Evolutionary conservation across 805 yeast genomes (phyloP), one percentile per base, ranked within the genome.

Genomic region (Hanseniaspora pseudoguilliermondii): DNA sequence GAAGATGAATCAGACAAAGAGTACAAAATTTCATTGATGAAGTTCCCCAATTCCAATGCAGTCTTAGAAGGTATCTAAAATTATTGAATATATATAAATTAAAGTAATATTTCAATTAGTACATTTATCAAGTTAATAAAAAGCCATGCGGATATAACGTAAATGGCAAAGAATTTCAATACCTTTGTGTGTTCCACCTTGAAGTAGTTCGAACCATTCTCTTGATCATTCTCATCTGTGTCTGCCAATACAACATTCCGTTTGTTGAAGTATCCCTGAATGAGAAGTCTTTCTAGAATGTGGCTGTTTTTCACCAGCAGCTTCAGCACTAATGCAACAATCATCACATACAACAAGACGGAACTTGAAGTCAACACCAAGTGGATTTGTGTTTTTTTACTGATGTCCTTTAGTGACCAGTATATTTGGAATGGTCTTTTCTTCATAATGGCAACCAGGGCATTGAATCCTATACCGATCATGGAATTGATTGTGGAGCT

Each of bases 401-500:
- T 44, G 2, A 55, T 47, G 6, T 48, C 58, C 23, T 60, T 56
- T 13, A 68, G 57, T 23, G 59, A 53, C 58, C 58, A 56, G 16
- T 49, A 27, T 5, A 49, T 15, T 32, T 49, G 44, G 20, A 42
- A 39, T 6, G 50, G 57, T 41, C 60, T 62, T 18, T 63, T 56
- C 40, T 65, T 61, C 5, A 62, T 38, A 65, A 68, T 66, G 1
- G 72, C 71, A 1, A 81, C 60, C 29, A 87, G 59, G 0, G 91
- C 90, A 60, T 86, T 84, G 2, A 84, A 64, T 0, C 97, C 97
- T 59, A 93, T 73, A 0, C 97, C 95, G 21, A 88, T 73, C 55
- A 93, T 72, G 16, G 84, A 71, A 57, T 91, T 84, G 44, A 95
- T 69, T 59, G 91, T 70, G 0, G 96, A 97, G 0, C 97, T 90